Evolutionary conservation across 495 filamentous ascomycete species (phyloP), one percentile per base, ranked within the genome.

Genomic region (Podospora appendiculata): DNA sequence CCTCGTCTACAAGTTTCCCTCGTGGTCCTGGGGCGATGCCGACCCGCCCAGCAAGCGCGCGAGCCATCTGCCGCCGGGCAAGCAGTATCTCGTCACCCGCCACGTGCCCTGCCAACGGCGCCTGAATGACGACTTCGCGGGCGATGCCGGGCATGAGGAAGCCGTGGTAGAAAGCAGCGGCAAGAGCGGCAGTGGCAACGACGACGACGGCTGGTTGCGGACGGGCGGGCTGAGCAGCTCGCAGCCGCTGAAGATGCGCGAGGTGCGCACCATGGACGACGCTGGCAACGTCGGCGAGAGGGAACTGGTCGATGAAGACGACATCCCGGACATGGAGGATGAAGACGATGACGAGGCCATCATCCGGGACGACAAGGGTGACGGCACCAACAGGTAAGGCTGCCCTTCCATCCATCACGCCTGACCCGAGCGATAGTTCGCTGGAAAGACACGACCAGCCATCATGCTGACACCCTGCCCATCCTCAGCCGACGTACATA

Each of bases 1-100:
- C 70, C 86, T 99, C 39, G 90, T 96, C 63, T 95, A 92, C 82
- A 97, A 96, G 74, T 99, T 99, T 70, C 93, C 93, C 6, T 93
- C 92, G 43, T 99, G 93, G 93, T 85, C 88, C n/a, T 99, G 93
- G 93, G 81, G 83, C 52, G 88, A 92, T 58, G 91, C 91, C 45
- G 88, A 90, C 9, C 79, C 80, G 16, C 79, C 84, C 3, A 74
- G 80, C 33, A 87, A 89, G 60, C 87, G 91, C 45, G 87, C 87
- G 14, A 69, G 75, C 47, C 87, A 95, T 61, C 84, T 99, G 1
- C 93, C 93, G 4, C 72, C 83, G 0, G 89, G 85, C 0, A 99
- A 99, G 69, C 93, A 99, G 79, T 99, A 88, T 59, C 79, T 99
- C 11, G 88, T 97, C 2, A 96, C 94, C 7, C 85, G 91, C 41